Base-by-base conservation (phyloP, 108 stramenopile species). In the Chaetoceros muelleri region DNA sequence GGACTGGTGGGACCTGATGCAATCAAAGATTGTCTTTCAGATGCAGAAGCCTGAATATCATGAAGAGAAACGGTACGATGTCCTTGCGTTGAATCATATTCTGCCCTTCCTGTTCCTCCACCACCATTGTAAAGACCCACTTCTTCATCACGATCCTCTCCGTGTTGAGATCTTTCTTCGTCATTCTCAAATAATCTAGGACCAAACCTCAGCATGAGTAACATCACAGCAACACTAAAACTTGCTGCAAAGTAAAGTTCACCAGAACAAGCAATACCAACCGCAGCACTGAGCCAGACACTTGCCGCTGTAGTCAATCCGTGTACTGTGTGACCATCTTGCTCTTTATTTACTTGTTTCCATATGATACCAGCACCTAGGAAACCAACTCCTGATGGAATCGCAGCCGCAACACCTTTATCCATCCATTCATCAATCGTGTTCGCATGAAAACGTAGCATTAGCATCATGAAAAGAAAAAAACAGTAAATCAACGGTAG, bases 341-440 rank as follows among this genome's bases (percentile, higher is more conserved):
- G 71, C 19, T 81, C 74, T 28, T 71, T 58, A 28, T 76, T 65
- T 44, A 75, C 63, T 13, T 64, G 40, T 60, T 93, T 93, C 49
- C 82, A 83, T 53, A 93, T 93, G 24, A 88, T 61, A 1, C 80
- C 90, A 24, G 84, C 80, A 0, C 90, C 90, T 24, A 93, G 65
- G 56, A 93, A 93, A n/a, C 90, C 90, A 13, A 93, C 90, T 2
- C 90, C 90, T 0, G 78, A 78, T 19, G 90, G 86, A 60, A 93
- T 84, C 0, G 86, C 84, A n/a, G 90, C 85, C 34, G 75, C 70
- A 1, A 88, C n/a, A n/a, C n/a, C n/a, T n/a, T n/a, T n/a, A n/a
- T n/a, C n/a, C n/a, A n/a, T n/a, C 69, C n/a, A n/a, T n/a, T n/a
- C n/a, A n/a, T n/a, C n/a, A n/a, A n/a, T n/a, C n/a, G n/a, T n/a